These are phyloP conservation scores for Xylariomycetidae sp. DNA, from an alignment of 2,329 filamentous ascomycete species.

Conservation along the genomic window DNA sequence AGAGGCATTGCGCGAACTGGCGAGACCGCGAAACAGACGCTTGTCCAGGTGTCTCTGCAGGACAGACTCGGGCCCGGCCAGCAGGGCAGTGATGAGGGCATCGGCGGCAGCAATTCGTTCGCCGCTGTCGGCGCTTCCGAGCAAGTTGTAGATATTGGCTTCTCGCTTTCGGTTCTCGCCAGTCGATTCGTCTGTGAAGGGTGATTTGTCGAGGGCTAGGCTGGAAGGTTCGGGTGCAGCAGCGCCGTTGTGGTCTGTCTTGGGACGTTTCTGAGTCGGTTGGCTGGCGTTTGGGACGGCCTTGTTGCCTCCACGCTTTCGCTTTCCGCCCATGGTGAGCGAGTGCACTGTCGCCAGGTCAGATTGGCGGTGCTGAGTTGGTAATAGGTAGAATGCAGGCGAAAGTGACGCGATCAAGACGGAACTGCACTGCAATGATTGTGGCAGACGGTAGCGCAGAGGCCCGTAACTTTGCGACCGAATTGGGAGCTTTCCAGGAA, in stretches of 20 bases:
- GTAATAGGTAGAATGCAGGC: too few relatives aligned
- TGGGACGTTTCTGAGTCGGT: conserved; percentile 31
- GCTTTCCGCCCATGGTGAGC: conserved; percentile 33
- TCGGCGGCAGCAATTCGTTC: conserved; percentile 54
- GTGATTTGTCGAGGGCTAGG: conserved; percentile 32
- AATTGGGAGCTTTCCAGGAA: too few relatives aligned
- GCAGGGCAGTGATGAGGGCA: conserved; percentile 50
- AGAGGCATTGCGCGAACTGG: conserved; percentile 83
- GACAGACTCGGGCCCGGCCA: conserved; percentile 46
- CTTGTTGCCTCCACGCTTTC: conserved; percentile 34
- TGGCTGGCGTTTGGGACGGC: conserved; percentile 16
- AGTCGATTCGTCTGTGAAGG: conserved; percentile 47
- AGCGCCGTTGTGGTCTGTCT: conserved; percentile 21
- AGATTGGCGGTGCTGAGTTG: too few relatives aligned
- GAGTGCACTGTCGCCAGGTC: too few relatives aligned
- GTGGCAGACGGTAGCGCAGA: neutral
- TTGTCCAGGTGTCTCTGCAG: conserved; percentile 55
- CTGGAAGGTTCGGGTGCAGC: conserved; percentile 15
- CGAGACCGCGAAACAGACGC: conserved; percentile 78
- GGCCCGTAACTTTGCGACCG: too few relatives aligned
- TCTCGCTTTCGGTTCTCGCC: conserved; percentile 52
- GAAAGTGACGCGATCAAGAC: too few relatives aligned
- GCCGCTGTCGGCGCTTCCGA: conserved; percentile 52
- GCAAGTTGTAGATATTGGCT: conserved; percentile 52
- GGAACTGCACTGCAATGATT: too few relatives aligned